These are phyloP conservation scores for Fragaria ananassa DNA, from an alignment of 306 rosid species.

Conservation along the genomic window DNA sequence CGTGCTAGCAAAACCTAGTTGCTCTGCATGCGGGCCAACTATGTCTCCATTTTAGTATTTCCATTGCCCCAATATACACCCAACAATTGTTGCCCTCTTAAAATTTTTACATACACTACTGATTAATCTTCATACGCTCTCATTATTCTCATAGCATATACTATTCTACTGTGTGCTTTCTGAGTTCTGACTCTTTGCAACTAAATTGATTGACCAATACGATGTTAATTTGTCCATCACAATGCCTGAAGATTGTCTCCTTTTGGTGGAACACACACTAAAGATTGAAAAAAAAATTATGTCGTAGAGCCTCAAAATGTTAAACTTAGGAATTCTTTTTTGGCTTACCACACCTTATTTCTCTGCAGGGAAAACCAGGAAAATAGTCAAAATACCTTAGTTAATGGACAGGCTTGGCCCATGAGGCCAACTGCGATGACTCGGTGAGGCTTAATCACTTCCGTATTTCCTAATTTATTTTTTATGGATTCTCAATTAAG, in stretches of 20 bases:
- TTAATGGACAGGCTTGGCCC: no score
- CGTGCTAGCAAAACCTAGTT: conserved; percentile 8
- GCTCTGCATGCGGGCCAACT: conserved; percentile 25
- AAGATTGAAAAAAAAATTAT: background rate
- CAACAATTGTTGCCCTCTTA: conserved; percentile 6
- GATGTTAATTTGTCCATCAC: background rate
- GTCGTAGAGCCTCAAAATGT: no score
- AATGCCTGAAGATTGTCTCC: conserved; percentile 17
- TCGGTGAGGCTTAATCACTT: no score
- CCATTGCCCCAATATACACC: conserved; percentile 27
- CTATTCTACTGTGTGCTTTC: background rate
- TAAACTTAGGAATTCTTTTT: no score
- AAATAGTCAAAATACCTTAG: no score
- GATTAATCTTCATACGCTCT: background rate
- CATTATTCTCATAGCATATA: background rate
- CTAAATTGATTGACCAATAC: conserved; percentile 2
- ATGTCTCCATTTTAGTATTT: conserved; percentile 29
- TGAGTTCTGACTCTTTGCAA: background rate
- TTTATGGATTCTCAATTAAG: no score
- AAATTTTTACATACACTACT: background rate
- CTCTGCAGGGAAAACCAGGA: no score
- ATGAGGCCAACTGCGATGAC: no score
- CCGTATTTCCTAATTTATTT: no score
- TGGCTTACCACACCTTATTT: no score
- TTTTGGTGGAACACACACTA: conserved; percentile 6